Conservation (phyloP, 2,329 filamentous ascomycete genomes). For the Ilyonectria robusta region DNA sequence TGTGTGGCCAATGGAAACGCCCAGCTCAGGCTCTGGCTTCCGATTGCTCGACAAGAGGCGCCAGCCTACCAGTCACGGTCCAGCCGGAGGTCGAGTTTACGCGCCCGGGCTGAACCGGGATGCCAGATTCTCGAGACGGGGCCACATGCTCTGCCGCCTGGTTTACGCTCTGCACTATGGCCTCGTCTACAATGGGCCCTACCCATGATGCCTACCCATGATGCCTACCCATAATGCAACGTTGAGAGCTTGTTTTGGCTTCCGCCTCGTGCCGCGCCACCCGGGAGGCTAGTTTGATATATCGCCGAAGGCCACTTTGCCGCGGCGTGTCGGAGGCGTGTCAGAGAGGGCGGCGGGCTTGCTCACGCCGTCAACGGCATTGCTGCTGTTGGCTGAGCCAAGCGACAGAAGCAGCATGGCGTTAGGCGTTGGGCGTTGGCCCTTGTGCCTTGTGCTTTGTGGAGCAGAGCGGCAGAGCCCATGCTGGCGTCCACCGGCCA, state of each 20-base stretch:
- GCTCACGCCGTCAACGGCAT: not conserved
- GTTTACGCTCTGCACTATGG: conserved; percentile 9
- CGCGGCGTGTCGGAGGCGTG: conserved; percentile 5
- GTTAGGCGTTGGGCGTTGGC: not conserved
- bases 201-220: not conserved
- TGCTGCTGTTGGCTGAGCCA: not conserved
- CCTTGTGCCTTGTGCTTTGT: not conserved
- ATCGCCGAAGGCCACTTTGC: conserved; percentile 13
- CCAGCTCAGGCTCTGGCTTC: conserved; percentile 55
- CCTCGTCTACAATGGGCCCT: not conserved
- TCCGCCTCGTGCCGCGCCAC: conserved; percentile 56
- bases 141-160: conserved; percentile 29
- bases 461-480: not conserved
- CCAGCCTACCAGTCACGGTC: conserved; percentile 58
- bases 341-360: conserved; percentile 3
- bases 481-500: conserved; percentile 24
- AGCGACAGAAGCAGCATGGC: not conserved
- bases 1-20: conserved; percentile 58
- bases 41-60: conserved; percentile 62
- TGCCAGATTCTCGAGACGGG: conserved; percentile 41
- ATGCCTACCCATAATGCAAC: conserved; percentile 22
- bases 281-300: conserved; percentile 30
- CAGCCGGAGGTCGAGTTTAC: conserved; percentile 66
- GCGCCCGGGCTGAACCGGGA: conserved; percentile 64
- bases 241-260: conserved; percentile 39